Evolutionary conservation across 78 protist species (phyloP), one percentile per base, ranked within the genome.

Genomic region (Fonticula alba): DNA sequence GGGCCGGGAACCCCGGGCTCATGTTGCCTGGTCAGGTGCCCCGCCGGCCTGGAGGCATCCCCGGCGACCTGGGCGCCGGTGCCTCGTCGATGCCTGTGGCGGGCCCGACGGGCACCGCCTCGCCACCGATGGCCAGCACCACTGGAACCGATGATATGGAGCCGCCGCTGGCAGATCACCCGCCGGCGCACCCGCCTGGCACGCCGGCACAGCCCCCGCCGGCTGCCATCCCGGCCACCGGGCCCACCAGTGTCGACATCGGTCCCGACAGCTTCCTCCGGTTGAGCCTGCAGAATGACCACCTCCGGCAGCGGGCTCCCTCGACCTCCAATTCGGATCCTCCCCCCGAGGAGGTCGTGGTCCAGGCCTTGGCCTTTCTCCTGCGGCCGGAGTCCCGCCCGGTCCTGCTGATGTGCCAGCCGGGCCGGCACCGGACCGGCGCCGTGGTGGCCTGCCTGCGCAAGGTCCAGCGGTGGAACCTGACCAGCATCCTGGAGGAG

Each of bases 361-460:
- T 84, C 4, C 73, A 72, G 15, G 85, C 87, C n/a, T 55, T 90
- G 31, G 59, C 74, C 24, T 37, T 74, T 5, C 35, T 91, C 26
- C 80, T 87, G 20, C 74, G 84, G 54, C 68, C 75, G 22, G 46
- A 66, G 17, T 71, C 60, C 40, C 86, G 80, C 68, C 97, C 97
- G 36, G 62, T 88, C 17, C 73, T 63, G 6, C 61, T 92, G n/a
- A 83, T 83, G 87, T 82, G 88, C 77, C 73, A 68, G 57, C 74
- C 83, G 19, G 94, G 94, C 31, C 49, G 90, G 27, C 85, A 87
- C 62, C 73, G 89, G 24, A 87, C 93, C 6, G 82, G 80, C 22
- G 83, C 88, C 9, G 58, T 86, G 2, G 64, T 86, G 17, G 97
- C 93, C 36, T 92, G 94, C 64, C 58, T 88, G 51, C 84, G 97